Evolutionary conservation across 768 basidiomycete species (phyloP), one percentile per base, ranked within the genome.

Genomic region (Sporobolomyces phaffii): DNA sequence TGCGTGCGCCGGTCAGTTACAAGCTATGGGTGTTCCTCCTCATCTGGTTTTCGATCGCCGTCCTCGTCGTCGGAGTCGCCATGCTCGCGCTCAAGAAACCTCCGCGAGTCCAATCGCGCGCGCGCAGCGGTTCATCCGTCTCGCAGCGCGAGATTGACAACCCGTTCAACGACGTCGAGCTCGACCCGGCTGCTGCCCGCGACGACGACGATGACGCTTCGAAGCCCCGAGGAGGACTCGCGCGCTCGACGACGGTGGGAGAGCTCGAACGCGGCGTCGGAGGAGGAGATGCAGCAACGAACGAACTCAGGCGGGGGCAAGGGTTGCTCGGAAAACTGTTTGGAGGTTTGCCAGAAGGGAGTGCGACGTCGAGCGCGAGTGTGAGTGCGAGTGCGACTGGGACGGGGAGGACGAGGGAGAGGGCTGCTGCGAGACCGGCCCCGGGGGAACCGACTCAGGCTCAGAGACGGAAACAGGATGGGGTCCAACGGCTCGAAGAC

Each of bases 21-120:
- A 28, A 29, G 5, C 64, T 51, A 15, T 65, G 75, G 74, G 75
- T 77, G 1, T 84, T 97, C 50, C 87, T 91, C 80, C 82, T 91
- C 50, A 89, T 94, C 66, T 91, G 90, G 74, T 78, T 86, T 44
- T 92, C 91, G 2, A 93, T 97, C 72, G 78, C 85, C 48, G 82
- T 96, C 47, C 86, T 98, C 60, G 87, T 97, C 49, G 85, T 83
- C 0, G 93, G 94, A 14, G 94, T 98, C 57, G 87, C 93, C n/a
- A 84, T 97, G 1, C 81, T 97, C 29, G 93, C 91, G 5, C 86
- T 89, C 79, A 93, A 97, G 81, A 91, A 93, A 74, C 87, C 90
- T 1, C 69, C 61, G 0, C 72, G 64, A 22, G 76, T 79, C 67
- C 73, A 26, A 9, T 17, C 10, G 60, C 76, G 50, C 72, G 36